A percentile compares a stretch with the other conserved stretches of the same genome.
Conservation (phyloP, 176 grass and related monocot genomes). For the Avena atlantica region DNA sequence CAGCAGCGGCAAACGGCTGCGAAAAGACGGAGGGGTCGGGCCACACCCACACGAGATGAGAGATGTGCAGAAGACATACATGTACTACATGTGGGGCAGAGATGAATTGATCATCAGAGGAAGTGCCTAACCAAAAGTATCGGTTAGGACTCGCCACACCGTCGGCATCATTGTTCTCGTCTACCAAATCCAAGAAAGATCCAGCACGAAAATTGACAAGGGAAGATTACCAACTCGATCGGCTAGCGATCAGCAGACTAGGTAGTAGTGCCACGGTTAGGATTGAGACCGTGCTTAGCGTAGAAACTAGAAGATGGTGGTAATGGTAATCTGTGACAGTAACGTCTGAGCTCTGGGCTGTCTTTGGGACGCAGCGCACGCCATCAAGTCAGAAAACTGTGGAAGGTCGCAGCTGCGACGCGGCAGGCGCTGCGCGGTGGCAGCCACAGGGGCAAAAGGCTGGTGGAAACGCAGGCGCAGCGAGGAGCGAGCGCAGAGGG, state of each 20-base stretch:
- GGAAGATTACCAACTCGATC: not conserved
- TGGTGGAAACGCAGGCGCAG: not conserved
- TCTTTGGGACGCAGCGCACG: not conserved
- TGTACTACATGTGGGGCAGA: conserved; percentile 18
- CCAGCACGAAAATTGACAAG: not conserved
- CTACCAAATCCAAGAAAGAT: conserved; percentile 15
- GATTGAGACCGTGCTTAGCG: no score
- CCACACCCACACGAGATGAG: not conserved
- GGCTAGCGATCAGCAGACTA: not conserved
- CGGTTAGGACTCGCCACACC: not conserved
- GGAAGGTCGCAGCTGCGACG: conserved; percentile 38
- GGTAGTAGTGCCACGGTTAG: no score
- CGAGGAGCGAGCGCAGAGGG: not conserved
- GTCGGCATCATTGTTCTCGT: not conserved
- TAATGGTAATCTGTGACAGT: not conserved
- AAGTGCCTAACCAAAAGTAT: not conserved
- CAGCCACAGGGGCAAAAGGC: not conserved
- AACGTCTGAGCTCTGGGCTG: not conserved
- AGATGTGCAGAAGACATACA: conserved; percentile 7
- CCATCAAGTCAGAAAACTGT: not conserved
- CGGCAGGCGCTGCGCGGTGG: conserved; percentile 2
- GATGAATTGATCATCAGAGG: conserved; percentile 25
- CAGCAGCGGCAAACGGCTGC: not conserved
- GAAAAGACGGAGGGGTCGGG: not conserved
- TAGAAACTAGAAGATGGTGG: not conserved